Evolutionary conservation across 768 basidiomycete genomes (phyloP).

Genomic region (Phlebiopsis flavidoalba): DNA sequence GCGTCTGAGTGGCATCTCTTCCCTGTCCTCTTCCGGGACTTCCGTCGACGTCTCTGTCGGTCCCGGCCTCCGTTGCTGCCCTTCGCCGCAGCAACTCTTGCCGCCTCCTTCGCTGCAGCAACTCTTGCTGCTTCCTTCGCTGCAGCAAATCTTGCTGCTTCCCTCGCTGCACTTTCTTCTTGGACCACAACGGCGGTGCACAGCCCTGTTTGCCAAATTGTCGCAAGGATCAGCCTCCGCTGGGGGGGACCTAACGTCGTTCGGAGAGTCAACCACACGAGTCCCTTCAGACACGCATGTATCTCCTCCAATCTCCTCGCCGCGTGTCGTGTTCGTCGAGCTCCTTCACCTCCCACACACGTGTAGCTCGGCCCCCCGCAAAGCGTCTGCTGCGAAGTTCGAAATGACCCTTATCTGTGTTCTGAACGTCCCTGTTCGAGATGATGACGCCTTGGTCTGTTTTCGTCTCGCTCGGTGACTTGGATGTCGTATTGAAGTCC

Average conservation of each 20-base stretch:
- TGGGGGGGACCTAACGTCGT: no score
- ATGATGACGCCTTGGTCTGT: neutral
- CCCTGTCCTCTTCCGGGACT: no score
- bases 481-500: neutral
- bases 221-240: neutral
- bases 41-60: no score
- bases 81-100: no score
- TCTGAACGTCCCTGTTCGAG: neutral
- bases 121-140: no score
- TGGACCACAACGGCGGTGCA: no score
- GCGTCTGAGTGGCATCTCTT: no score
- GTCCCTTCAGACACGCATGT: constrained; percentile 11
- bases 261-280: constrained; percentile 9
- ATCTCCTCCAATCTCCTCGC: neutral
- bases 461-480: neutral
- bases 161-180: no score
- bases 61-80: no score
- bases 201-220: no score
- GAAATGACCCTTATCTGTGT: constrained; percentile 5
- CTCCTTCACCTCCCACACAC: constrained; percentile 10
- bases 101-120: no score
- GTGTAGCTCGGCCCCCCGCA: constrained; percentile 12
- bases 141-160: no score
- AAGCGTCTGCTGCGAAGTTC: constrained; percentile 3
- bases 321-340: neutral